phyloP scores from a whole-genome alignment of 768 basidiomycete genomes.

The Trametes gibbosa region DNA sequence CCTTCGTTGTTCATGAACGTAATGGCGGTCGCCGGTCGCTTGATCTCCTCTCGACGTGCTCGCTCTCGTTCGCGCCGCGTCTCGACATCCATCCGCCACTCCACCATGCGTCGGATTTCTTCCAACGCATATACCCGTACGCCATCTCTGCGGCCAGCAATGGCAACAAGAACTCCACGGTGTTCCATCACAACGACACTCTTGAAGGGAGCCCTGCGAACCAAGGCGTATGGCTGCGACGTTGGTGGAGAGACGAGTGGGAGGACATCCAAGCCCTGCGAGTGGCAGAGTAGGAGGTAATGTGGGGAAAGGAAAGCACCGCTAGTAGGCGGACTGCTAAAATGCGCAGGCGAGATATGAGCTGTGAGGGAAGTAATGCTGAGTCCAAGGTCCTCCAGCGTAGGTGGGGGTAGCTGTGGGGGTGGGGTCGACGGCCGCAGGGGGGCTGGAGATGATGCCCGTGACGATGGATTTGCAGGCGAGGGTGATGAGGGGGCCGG shows the following conservation, averaged over 20 bases:
- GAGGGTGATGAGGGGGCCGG: slow-evolving; percentile 20
- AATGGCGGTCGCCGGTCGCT: slow-evolving; percentile 38
- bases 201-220: slow-evolving; percentile 80
- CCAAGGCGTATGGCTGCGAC: slow-evolving; percentile 75
- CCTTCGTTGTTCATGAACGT: slow-evolving; percentile 42
- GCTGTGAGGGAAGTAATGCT: slow-evolving; percentile 64
- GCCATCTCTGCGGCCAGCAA: slow-evolving; percentile 82
- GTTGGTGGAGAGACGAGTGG: slow-evolving; percentile 73
- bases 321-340: slow-evolving; percentile 69
- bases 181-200: slow-evolving; percentile 92
- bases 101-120: slow-evolving; percentile 80
- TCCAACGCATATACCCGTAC: slow-evolving; percentile 88
- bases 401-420: slow-evolving; percentile 66
- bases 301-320: slow-evolving; percentile 81
- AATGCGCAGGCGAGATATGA: slow-evolving; percentile 72
- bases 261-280: slow-evolving; percentile 85
- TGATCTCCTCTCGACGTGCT: slow-evolving; percentile 62
- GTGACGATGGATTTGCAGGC: slow-evolving; percentile 40
- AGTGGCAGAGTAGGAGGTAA: slow-evolving; percentile 79
- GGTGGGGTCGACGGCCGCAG: slow-evolving; percentile 66
- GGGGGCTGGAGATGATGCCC: slow-evolving; percentile 53
- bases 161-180: slow-evolving; percentile 85
- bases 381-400: slow-evolving; percentile 73
- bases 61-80: slow-evolving; percentile 72
- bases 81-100: slow-evolving; percentile 85